phyloP scores from a whole-genome alignment of 2,329 filamentous ascomycete genomes.

The Fusarium abutilonis region DNA sequence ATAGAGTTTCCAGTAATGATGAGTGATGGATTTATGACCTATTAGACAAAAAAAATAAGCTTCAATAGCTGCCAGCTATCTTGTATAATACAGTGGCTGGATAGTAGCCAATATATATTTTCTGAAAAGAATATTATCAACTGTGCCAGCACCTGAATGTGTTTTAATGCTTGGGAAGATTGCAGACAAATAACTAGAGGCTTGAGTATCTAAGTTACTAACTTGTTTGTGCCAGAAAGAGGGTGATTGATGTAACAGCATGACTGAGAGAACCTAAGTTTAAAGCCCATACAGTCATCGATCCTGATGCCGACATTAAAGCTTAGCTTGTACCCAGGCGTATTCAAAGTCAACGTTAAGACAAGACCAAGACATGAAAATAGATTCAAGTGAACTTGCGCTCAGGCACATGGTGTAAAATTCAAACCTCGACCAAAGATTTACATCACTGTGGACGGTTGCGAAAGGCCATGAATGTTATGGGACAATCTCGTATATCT shows the following conservation, averaged over 20 bases:
- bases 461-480: not conserved
- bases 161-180: conserved; percentile 6
- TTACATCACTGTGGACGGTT: conserved; percentile 2
- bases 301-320: not conserved
- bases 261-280: no score
- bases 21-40: conserved; percentile 41
- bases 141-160: not conserved
- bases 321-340: no score
- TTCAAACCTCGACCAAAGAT: conserved; percentile 18
- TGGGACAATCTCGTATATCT: conserved; percentile 5
- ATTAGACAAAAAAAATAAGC: conserved; percentile 37
- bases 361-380: not conserved
- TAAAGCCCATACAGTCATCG: not conserved
- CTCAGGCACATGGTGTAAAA: conserved; percentile 5
- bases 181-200: conserved; percentile 1
- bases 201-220: no score
- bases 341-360: not conserved
- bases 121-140: conserved; percentile 20
- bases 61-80: conserved; percentile 30
- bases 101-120: conserved; percentile 19
- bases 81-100: conserved; percentile 31
- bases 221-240: no score
- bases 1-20: conserved; percentile 25
- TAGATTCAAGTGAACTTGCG: not conserved
- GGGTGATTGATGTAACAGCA: no score